Conservation (phyloP, 768 basidiomycete genomes). For the Coprinellus aureogranulatus region DNA sequence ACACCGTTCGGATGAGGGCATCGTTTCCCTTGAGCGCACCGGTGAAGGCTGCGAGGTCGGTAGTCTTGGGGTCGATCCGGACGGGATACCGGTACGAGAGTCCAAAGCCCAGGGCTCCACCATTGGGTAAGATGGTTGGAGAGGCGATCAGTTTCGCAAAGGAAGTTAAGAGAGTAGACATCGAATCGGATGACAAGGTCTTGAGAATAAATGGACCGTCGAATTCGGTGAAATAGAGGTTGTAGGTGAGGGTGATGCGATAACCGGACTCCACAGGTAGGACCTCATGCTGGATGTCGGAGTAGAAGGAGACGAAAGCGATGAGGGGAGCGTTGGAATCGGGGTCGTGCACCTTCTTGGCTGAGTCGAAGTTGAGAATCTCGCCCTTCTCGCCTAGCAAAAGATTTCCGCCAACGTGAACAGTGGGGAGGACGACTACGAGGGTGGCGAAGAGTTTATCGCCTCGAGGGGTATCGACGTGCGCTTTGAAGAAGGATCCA, state of each 20-base stretch:
- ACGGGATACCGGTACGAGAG: slow-evolving; percentile 33
- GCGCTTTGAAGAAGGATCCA: slow-evolving; percentile 49
- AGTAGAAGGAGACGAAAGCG: slow-evolving; percentile 34
- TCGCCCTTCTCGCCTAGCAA: slow-evolving; percentile 36
- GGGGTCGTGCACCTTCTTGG: slow-evolving; percentile 12
- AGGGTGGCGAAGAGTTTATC: slow-evolving; percentile 51
- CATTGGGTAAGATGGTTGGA: slow-evolving; percentile 25
- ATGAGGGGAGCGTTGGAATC: slow-evolving; percentile 20
- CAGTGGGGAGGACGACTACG: slow-evolving; percentile 46
- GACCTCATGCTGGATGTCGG: slow-evolving; percentile 43
- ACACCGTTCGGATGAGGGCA: slow-evolving; percentile 18
- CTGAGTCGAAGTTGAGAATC: slow-evolving; percentile 30
- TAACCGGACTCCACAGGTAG: slow-evolving; percentile 31
- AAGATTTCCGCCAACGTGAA: slow-evolving; percentile 44
- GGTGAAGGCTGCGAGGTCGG: slow-evolving; percentile 2
- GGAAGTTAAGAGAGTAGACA: slow-evolving; percentile 13
- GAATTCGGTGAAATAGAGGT: slow-evolving; percentile 28
- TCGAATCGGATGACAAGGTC: neutral
- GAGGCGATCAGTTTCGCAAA: slow-evolving; percentile 26
- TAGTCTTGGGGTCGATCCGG: slow-evolving; percentile 9
- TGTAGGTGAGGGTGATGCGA: slow-evolving; percentile 42
- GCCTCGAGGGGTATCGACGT: slow-evolving; percentile 46
- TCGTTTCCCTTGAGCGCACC: slow-evolving; percentile 30
- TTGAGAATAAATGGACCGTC: slow-evolving; percentile 2
- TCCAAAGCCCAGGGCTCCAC: slow-evolving; percentile 34